Evolutionary conservation across 2,329 filamentous ascomycete genomes (phyloP).

Genomic region (Cladophialophora carrionii): DNA sequence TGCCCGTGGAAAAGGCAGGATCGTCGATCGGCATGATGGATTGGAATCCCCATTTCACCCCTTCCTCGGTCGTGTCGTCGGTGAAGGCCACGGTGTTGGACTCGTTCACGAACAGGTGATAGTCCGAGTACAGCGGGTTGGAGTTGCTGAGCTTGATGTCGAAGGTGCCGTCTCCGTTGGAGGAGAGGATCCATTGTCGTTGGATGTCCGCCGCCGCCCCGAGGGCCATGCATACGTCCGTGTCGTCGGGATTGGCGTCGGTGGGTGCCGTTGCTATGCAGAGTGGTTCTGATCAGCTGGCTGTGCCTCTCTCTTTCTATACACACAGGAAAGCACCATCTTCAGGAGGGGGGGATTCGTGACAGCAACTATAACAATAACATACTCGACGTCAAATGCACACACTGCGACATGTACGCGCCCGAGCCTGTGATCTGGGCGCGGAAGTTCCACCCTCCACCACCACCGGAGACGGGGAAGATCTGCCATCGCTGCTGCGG

Average conservation of each 20-base stretch:
- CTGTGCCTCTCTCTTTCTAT: not conserved
- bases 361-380: not conserved
- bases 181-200: constrained; percentile 3
- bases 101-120: not conserved
- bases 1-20: constrained; percentile 6
- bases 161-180: constrained; percentile 8
- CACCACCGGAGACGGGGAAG: not conserved
- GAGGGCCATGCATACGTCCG: constrained; percentile 9
- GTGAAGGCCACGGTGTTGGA: constrained; percentile 1
- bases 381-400: not conserved
- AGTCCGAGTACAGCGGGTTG: constrained; percentile 5
- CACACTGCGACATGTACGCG: constrained; percentile 5
- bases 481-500: constrained; percentile 8
- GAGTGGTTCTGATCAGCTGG: not conserved
- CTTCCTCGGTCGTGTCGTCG: not conserved
- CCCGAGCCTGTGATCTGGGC: constrained; percentile 11
- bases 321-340: not conserved
- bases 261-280: constrained; percentile 1
- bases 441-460: constrained; percentile 8
- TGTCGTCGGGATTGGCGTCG: not conserved
- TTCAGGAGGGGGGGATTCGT: not conserved
- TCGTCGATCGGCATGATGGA: constrained; percentile 8
- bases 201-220: constrained; percentile 5
- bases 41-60: not conserved
- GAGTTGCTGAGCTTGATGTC: constrained; percentile 5